Conservation (phyloP, 208 protist species). For the Histomonas meleagridis region DNA sequence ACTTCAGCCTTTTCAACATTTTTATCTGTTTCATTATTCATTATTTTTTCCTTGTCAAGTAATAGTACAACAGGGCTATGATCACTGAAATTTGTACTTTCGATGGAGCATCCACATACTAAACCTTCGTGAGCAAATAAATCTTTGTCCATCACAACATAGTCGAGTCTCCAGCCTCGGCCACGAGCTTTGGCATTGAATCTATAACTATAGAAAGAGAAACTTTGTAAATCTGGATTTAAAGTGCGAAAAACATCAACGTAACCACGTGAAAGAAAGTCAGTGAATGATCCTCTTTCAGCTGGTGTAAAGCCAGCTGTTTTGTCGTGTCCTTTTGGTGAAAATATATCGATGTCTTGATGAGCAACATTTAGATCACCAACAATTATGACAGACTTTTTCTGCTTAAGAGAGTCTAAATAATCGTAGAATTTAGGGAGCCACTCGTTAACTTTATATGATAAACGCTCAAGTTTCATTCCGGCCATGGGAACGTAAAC, state of each 20-base stretch:
- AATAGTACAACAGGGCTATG: not conserved
- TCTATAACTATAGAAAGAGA: not conserved
- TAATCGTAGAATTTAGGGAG: not conserved
- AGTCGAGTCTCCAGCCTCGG: not conserved
- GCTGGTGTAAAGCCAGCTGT: not conserved
- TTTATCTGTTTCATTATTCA: not conserved
- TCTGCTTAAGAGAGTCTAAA: not conserved
- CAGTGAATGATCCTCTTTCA: not conserved
- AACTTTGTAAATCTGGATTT: not conserved
- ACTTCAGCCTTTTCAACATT: not conserved
- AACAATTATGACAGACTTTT: not conserved
- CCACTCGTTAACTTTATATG: not conserved
- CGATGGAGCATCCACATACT: not conserved
- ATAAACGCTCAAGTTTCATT: not conserved
- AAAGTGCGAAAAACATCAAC: not conserved
- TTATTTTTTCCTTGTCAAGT: not conserved
- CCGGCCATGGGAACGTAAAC: slow-evolving; percentile 25
- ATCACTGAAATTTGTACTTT: not conserved
- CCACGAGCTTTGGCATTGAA: not conserved
- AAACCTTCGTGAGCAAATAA: too few species aligned
- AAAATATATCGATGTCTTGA: not conserved
- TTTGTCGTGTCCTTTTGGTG: slow-evolving; percentile 4
- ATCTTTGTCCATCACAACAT: not conserved
- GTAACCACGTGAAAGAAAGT: not conserved
- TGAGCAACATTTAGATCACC: slow-evolving; percentile 38